Conservation (phyloP, 129 eudicot species). For the Lactuca saligna region DNA sequence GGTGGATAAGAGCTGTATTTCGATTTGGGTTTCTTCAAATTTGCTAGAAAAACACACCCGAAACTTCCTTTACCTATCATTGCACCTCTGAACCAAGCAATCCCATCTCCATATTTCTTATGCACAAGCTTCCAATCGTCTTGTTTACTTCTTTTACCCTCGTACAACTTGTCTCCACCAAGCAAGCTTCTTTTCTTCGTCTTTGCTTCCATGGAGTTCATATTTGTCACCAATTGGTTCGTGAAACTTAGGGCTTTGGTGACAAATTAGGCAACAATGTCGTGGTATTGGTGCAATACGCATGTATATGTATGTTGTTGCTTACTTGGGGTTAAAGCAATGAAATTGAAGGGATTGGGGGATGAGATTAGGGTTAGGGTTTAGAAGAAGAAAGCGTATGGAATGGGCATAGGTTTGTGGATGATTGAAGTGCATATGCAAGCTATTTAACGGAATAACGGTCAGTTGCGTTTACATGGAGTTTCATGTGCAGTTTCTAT, state of each 20-base stretch:
- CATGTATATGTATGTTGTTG: neutral
- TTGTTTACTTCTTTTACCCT: slow-evolving; percentile 27
- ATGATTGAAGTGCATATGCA: slow-evolving; percentile 16
- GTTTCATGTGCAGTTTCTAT: slow-evolving; percentile 9
- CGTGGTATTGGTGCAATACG: slow-evolving; percentile 1
- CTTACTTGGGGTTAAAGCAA: slow-evolving; percentile 20
- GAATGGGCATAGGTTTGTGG: slow-evolving; percentile 11
- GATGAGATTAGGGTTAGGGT: slow-evolving; percentile 37
- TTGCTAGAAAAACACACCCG: slow-evolving; percentile 29
- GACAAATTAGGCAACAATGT: neutral
- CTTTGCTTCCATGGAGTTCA: slow-evolving; percentile 10
- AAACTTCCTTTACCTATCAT: slow-evolving; percentile 29
- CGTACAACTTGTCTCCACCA: neutral
- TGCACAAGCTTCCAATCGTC: slow-evolving; percentile 17
- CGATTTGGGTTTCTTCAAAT: slow-evolving; percentile 31
- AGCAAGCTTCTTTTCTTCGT: slow-evolving; percentile 35
- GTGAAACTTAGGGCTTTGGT: slow-evolving; percentile 24
- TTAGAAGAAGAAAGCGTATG: slow-evolving; percentile 22
- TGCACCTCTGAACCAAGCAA: slow-evolving; percentile 40
- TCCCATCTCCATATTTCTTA: slow-evolving; percentile 29
- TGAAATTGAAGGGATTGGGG: neutral
- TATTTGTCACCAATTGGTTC: slow-evolving; percentile 5
- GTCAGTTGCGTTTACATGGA: slow-evolving; percentile 32
- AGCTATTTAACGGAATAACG: slow-evolving; percentile 34
- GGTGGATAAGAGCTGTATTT: slow-evolving; percentile 26